Evolutionary conservation across 768 basidiomycete genomes (phyloP).

Genomic region (Trametes coccinea): DNA sequence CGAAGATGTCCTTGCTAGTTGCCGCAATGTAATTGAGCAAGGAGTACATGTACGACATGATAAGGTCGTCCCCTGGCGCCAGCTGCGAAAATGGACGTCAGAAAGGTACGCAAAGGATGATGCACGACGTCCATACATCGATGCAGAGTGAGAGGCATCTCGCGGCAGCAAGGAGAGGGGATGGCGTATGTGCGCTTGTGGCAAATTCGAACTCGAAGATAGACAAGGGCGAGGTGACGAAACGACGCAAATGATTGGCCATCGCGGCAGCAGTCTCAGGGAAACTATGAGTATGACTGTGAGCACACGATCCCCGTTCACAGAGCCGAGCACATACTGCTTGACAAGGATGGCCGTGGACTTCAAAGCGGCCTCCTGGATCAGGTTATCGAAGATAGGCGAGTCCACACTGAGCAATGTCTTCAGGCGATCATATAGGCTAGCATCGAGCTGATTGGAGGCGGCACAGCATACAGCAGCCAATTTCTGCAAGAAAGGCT

Average conservation of each 20-base stretch:
- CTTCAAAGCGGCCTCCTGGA: constrained; percentile 89
- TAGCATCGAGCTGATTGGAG: constrained; percentile 62
- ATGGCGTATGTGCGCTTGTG: constrained; percentile 69
- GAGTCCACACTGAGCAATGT: constrained; percentile 79
- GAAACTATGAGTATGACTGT: constrained; percentile 51
- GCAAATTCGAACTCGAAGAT: constrained; percentile 88
- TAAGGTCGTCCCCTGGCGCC: constrained; percentile 82
- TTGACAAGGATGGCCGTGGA: constrained; percentile 82
- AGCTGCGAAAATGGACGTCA: constrained; percentile 46
- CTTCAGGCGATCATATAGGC: constrained; percentile 68
- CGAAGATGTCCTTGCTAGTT: constrained; percentile 74
- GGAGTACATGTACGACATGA: constrained; percentile 96
- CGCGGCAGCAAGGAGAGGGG: constrained; percentile 81
- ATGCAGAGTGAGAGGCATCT: constrained; percentile 91
- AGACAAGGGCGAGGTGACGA: constrained; percentile 83
- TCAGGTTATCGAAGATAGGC: constrained; percentile 77
- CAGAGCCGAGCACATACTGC: constrained; percentile 49
- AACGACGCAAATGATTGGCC: constrained; percentile 79
- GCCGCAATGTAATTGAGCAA: constrained; percentile 89
- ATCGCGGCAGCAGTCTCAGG: constrained; percentile 73
- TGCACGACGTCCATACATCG: constrained; percentile 47
- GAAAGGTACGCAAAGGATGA: neutral
- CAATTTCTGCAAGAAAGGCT: constrained; percentile 60
- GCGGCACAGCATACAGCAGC: constrained; percentile 80
- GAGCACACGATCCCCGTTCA: neutral